Conservation (phyloP, 1,139 yeast genomes). For the Tardiomyces blankii region DNA sequence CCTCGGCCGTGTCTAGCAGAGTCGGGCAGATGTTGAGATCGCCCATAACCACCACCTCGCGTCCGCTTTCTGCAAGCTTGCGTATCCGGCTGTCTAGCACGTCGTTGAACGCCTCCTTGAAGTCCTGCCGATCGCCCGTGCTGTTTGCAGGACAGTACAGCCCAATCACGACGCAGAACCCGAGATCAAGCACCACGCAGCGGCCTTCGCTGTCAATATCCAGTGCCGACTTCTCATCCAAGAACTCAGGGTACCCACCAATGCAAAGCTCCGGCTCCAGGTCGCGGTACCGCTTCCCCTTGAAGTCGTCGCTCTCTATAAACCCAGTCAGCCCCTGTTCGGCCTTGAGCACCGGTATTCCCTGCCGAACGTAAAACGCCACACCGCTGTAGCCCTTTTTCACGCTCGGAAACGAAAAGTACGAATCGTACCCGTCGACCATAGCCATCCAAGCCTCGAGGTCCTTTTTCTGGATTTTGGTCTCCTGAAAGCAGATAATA, state of each 20-base stretch:
- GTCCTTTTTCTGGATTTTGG: constrained; percentile 50
- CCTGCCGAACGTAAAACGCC: constrained; percentile 57
- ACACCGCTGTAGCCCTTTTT: constrained; percentile 87
- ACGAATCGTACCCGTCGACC: constrained; percentile 48
- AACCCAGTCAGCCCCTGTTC: constrained; percentile 89
- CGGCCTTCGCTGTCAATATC: constrained; percentile 78
- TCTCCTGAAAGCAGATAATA: constrained; percentile 72
- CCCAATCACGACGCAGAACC: constrained; percentile 49
- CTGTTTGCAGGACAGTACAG: constrained; percentile 94
- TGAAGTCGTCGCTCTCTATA: constrained; percentile 26
- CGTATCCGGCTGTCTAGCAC: constrained; percentile 50
- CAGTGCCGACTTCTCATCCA: constrained; percentile 30
- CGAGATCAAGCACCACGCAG: constrained; percentile 62
- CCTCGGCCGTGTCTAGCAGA: constrained; percentile 73
- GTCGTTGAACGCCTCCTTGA: constrained; percentile 46
- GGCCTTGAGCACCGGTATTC: constrained; percentile 49
- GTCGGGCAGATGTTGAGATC: constrained; percentile 78
- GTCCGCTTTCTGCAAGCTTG: constrained; percentile 37
- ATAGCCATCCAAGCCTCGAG: constrained; percentile 42
- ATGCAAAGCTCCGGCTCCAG: constrained; percentile 28
- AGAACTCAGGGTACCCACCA: constrained; percentile 59
- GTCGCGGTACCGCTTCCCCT: constrained; percentile 10
- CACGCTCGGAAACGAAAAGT: constrained; percentile 50
- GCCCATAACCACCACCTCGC: constrained; percentile 66
- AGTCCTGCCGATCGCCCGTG: constrained; percentile 60